A percentile compares a stretch with the other conserved stretches of the same genome.
These are phyloP conservation scores for Aethionema arabicum DNA, from an alignment of 345 rosid genomes.

Conservation along the genomic window DNA sequence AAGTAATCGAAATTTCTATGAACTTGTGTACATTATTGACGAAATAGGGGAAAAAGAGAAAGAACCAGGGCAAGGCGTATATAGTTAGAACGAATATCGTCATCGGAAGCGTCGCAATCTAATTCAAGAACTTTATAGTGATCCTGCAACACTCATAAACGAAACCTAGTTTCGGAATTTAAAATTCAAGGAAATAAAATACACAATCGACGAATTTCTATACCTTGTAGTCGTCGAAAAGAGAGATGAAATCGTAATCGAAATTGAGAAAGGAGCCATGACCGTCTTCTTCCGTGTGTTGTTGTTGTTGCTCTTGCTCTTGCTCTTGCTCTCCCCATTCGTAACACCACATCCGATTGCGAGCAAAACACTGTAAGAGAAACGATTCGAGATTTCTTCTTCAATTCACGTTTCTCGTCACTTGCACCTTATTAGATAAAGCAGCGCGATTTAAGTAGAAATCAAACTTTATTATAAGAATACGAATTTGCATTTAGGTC, in stretches of 20 bases:
- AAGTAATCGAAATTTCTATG: background rate
- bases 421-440: slow-evolving; percentile 13
- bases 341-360: slow-evolving; percentile 35
- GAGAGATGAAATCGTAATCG: slow-evolving; percentile 63
- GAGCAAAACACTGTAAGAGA: background rate
- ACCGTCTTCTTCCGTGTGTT: slow-evolving; percentile 13
- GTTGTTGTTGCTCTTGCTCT: slow-evolving; percentile 4
- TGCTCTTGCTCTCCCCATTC: slow-evolving; percentile 15
- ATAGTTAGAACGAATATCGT: slow-evolving; percentile 83
- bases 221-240: slow-evolving; percentile 70
- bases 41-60: background rate
- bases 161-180: background rate
- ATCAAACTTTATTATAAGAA: background rate
- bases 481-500: background rate
- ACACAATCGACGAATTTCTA: background rate
- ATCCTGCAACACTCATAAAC: slow-evolving; percentile 50
- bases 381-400: slow-evolving; percentile 16
- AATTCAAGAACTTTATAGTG: slow-evolving; percentile 84
- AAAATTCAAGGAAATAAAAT: background rate
- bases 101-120: slow-evolving; percentile 78
- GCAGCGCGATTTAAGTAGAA: too few species aligned
- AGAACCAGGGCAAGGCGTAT: slow-evolving; percentile 89
- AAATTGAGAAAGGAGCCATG: slow-evolving; percentile 51
- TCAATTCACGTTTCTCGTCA: slow-evolving; percentile 16
- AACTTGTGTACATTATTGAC: background rate